Evolutionary conservation across 177 flowering plant species (phyloP), one percentile per base, ranked within the genome.

Genomic region (Vitis hybrid): DNA sequence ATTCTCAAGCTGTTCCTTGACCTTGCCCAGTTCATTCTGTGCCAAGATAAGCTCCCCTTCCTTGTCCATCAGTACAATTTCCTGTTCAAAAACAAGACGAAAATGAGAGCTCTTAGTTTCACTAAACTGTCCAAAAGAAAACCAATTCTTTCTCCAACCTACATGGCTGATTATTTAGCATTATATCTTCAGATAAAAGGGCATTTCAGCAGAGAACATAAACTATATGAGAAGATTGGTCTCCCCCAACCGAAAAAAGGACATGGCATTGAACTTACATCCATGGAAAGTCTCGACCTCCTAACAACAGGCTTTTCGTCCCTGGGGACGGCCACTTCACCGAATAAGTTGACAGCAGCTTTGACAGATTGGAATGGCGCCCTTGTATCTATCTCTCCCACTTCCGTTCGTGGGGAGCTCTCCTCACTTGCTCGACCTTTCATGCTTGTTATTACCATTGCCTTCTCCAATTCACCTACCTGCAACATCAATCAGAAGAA

Each of bases 321-420:
- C 69, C 69, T 67, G 2, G 77, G 66, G 51, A 80, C 39, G 15
- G 75, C 66, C 1, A 74, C 85, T 64, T 81, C 89, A 2, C 86
- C 86, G 58, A 89, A 89, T 45, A 89, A 73, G 67, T 86, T 86
- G 15, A 89, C 86, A 55, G 93, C 93, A 50, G 89, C 93, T 64
- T 74, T 85, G 58, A 89, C 93, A 33, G 90, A 87, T 70, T 81
- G 86, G 68, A 89, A 85, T 1, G 93, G 93, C 15, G 89, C 87
- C 55, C 86, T 75, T 1, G 93, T 89, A 72, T 89, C 93, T 3
- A 89, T 81, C 81, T 87, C 93, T 69, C 90, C 90, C 15, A 83
- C 85, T 70, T 82, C 89, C 8, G 61, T 56, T 62, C 57, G 69
- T 0, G 87, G 85, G 10, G 86, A 83, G 65, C 19, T 73, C 10